Base-by-base conservation (phyloP, 106 monocot species). In the Dioscorea zingiberensis region DNA sequence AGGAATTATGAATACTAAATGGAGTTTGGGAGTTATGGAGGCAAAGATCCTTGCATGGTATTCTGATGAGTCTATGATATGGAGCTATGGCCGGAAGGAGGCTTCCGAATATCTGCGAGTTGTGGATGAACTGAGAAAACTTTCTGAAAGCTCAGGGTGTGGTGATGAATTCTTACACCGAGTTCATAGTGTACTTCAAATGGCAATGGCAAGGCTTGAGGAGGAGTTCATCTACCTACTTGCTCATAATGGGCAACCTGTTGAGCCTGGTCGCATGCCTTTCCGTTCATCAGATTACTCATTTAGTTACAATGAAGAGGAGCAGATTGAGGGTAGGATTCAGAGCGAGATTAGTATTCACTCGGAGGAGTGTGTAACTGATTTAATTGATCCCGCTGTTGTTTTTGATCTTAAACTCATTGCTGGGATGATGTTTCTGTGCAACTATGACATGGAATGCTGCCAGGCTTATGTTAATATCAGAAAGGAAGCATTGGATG, bases 151-250 rank as follows among this genome's bases (percentile, higher is more conserved):
- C 24, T 59, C 84, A 14, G 46, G 53, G 13, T 47, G 30, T 48
- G 54, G 32, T 11, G 49, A 60, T 44, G 70, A 83, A 12, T 64
- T 83, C 47, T 22, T 71, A 23, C 13, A 27, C 26, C 64, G 47
- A 45, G 76, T 74, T 9, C 54, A 77, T 51, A 62, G 23, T 60
- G 70, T 77, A 55, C 77, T 86, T 64, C 74, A 90, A 63, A 74
- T 73, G 71, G 78, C 75, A 48, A 86, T 90, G 83, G 51, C 72
- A 21, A 86, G 77, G 59, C 74, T 90, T 7, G 90, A 90, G 65
- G 83, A 90, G 27, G 90, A 90, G 75, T 83, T 90, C 59, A 55
- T 72, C 66, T 66, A 80, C 57, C 77, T 90, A 9, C 73, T 90
- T 25, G 23, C 51, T n/a, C 72, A 80, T n/a, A 66, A 72, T 54